These are phyloP conservation scores for Magnaporthiopsis poae DNA, from an alignment of 2,329 filamentous ascomycete genomes.

Conservation along the genomic window DNA sequence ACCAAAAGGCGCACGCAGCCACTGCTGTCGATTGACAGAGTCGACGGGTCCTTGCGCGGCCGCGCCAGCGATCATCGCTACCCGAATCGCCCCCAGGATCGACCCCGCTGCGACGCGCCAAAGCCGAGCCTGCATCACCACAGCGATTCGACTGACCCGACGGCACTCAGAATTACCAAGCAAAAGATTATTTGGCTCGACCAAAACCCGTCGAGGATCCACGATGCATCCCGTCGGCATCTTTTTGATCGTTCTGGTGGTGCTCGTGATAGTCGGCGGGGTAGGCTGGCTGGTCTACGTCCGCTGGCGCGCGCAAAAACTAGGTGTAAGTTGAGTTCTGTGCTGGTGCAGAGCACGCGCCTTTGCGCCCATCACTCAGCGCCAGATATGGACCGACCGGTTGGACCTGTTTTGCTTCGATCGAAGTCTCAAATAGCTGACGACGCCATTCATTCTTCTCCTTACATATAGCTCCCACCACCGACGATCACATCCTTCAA, in stretches of 20 bases:
- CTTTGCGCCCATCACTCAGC: background rate
- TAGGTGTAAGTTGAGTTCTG: constrained; percentile 45
- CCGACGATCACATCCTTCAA: constrained; percentile 7
- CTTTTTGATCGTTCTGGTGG: constrained; percentile 62
- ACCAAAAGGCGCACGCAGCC: too few relatives aligned
- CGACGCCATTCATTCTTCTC: background rate
- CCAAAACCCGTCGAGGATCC: background rate
- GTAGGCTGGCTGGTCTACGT: constrained; percentile 62
- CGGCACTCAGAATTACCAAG: background rate
- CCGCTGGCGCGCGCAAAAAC: constrained; percentile 60
- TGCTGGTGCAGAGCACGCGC: background rate
- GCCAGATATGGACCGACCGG: too few relatives aligned
- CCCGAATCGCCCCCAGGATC: background rate
- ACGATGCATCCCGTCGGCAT: constrained; percentile 51
- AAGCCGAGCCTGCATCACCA: background rate
- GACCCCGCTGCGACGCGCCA: background rate
- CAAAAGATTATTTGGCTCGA: background rate
- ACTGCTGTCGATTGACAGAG: too few relatives aligned
- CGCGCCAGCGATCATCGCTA: background rate
- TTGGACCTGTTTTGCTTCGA: background rate
- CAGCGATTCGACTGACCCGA: background rate
- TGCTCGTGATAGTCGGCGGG: constrained; percentile 47
- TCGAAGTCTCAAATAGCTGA: background rate
- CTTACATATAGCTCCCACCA: constrained; percentile 9
- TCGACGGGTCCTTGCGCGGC: background rate